Base-by-base conservation (phyloP, 805 yeast species). In the Cyberlindnera galapagoensis region DNA sequence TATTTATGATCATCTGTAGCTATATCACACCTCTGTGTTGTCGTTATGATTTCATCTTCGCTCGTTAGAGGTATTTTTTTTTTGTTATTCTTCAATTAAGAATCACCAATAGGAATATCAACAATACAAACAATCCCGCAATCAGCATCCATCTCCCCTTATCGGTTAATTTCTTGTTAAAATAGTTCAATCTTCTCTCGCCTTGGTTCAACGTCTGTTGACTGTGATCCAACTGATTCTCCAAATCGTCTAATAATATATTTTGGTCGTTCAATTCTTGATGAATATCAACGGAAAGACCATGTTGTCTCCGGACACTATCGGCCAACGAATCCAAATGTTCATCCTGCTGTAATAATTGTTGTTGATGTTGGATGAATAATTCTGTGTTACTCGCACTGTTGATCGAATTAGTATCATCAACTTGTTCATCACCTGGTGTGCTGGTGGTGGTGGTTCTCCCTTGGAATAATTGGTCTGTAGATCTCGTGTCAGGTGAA, bases 81-180 rank as follows among this genome's bases (percentile, higher is more conserved):
- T 23, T 17, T 28, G 18, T 20, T 14, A 13, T 21, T 28, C n/a
- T n/a, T n/a, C n/a, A n/a, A n/a, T 57, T 64, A 9, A 69, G 33
- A 3, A 71, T 47, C 15, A 66, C 54, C 35, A 73, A 42, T 18
- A 74, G 46, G 5, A 71, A 38, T 11, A 73, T 43, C 30, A 74
- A 44, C 14, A 73, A 56, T n/a, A 71, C 25, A 3, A 63, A 44
- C 34, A 74, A 48, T 3, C 63, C 54, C 1, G 67, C 40, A 8
- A 74, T 74, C 1, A 67, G 61, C 20, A 62, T 43, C 64, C 78
- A 71, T 21, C 67, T 70, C 0, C 71, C 71, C 41, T 69, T 67
- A 35, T 67, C 69, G 28, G 59, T 61, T 11, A 72, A 57, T 18
- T 59, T 61, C 12, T 53, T 53, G 21, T 60, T 59, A 32, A 69